Evolutionary conservation across 2,329 filamentous ascomycete species (phyloP), one percentile per base, ranked within the genome.

Genomic region (Colletotrichum sp.): DNA sequence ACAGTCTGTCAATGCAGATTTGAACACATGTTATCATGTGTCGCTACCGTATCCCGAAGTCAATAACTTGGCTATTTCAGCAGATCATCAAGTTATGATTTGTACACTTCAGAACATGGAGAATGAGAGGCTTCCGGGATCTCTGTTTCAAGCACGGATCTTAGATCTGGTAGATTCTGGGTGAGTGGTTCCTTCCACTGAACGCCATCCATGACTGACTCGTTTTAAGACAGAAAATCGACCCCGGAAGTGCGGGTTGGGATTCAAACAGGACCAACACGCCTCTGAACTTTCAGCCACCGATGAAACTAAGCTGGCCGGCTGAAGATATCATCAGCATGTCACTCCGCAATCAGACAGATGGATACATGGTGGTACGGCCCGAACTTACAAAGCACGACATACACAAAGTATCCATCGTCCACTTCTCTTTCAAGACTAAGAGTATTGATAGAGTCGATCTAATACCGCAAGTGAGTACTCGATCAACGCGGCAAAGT

Each of bases 311-410:
- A 4, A 60, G 71, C n/a, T 80, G 79, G 79, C 78, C 79, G 4
- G 79, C 80, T 4, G 71, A 74, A 12, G 78, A 78, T 55, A 72
- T 79, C 7, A 78, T 69, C n/a, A 77, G 79, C n/a, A 63, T 81
- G 7, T 67, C 72, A 4, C 70, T 80, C 12, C 76, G 75, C 10
- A 69, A 65, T 34, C 57, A 75, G 3, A 62, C 78, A 4, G 79
- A 79, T 16, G 68, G 77, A 7, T 79, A 79, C 59, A 34, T 81
- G 59, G 79, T 80, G 4, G 73, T 80, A 12, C 78, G 78, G 39
- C 78, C 78, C 1, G 78, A 80, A 26, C 69, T 80, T 3, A 80
- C 78, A 0, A 69, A 66, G 39, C 68, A 65, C 34, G 62, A 65
- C 12, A 30, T 18, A 21, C 62, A 65, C 15, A 21, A 36, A 26